Conservation (phyloP, 2,329 filamentous ascomycete species). For the Fusarium sacchari region DNA sequence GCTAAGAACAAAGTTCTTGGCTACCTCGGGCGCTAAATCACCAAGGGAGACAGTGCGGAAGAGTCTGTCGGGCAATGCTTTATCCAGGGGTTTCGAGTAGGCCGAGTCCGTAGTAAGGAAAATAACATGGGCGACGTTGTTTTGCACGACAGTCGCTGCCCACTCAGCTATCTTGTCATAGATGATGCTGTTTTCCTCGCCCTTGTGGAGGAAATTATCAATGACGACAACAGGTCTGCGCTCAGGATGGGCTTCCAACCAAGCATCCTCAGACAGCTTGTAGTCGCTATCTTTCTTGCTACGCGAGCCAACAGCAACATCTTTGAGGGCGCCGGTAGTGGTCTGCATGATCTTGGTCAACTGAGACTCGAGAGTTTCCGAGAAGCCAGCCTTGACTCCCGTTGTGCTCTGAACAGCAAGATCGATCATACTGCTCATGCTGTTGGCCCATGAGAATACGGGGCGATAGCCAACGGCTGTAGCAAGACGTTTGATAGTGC, state of each 20-base stretch:
- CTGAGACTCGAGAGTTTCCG: slow-evolving; percentile 89
- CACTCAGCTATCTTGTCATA: slow-evolving; percentile 88
- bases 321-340: slow-evolving; percentile 80
- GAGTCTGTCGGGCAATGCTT: slow-evolving; percentile 88
- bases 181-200: slow-evolving; percentile 69
- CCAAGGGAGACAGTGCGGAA: slow-evolving; percentile 88
- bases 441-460: slow-evolving; percentile 97
- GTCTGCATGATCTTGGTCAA: slow-evolving; percentile 90
- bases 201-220: slow-evolving; percentile 90
- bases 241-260: slow-evolving; percentile 89
- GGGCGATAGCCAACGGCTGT: slow-evolving; percentile 88
- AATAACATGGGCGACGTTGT: slow-evolving; percentile 91
- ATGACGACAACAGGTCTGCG: slow-evolving; percentile 84
- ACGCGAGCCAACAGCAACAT: slow-evolving; percentile 76
- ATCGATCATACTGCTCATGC: slow-evolving; percentile 89
- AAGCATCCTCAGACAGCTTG: slow-evolving; percentile 82
- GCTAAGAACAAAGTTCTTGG: slow-evolving; percentile 88
- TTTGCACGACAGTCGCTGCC: slow-evolving; percentile 85
- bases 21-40: slow-evolving; percentile 86
- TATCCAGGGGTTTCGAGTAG: slow-evolving; percentile 86
- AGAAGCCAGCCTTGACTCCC: slow-evolving; percentile 93
- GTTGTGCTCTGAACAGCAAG: slow-evolving; percentile 93
- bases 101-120: slow-evolving; percentile 92
- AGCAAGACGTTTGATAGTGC: slow-evolving; percentile 85
- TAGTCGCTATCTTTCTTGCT: slow-evolving; percentile 79